phyloP scores from a whole-genome alignment of 495 filamentous ascomycete species.

The Penicillium ucsense region DNA sequence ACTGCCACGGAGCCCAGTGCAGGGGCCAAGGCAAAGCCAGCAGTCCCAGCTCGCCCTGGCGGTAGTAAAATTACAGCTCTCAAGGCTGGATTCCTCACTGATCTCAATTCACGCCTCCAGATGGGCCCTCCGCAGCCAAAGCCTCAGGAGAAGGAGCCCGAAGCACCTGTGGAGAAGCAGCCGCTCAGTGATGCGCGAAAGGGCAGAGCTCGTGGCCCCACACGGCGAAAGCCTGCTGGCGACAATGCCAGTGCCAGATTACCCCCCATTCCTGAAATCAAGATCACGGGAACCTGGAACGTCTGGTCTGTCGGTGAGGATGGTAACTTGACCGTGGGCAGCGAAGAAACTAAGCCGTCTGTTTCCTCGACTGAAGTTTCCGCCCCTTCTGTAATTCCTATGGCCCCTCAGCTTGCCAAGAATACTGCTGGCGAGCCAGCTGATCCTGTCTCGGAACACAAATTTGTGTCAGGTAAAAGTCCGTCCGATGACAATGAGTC shows the following conservation, averaged over 20 bases:
- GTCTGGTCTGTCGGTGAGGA: slow-evolving; percentile 42
- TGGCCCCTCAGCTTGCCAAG: slow-evolving; percentile 34
- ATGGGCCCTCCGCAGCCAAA: slow-evolving; percentile 71
- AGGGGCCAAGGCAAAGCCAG: slow-evolving; percentile 55
- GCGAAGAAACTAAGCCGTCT: slow-evolving; percentile 14
- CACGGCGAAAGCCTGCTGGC: slow-evolving; percentile 60
- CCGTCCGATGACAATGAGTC: background rate
- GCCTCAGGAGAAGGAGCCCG: slow-evolving; percentile 52
- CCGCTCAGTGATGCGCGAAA: slow-evolving; percentile 82
- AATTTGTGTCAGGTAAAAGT: slow-evolving; percentile 2
- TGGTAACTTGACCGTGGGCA: slow-evolving; percentile 33
- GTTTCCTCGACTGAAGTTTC: slow-evolving; percentile 7
- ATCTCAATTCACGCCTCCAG: slow-evolving; percentile 77
- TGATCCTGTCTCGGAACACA: slow-evolving; percentile 15
- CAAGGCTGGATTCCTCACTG: slow-evolving; percentile 81
- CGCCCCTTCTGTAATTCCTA: slow-evolving; percentile 13
- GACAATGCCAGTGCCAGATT: slow-evolving; percentile 19
- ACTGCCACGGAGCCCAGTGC: slow-evolving; percentile 23
- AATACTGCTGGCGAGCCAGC: slow-evolving; percentile 49
- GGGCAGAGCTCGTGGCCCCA: slow-evolving; percentile 78
- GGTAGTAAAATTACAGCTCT: slow-evolving; percentile 82
- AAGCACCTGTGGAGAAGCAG: slow-evolving; percentile 56
- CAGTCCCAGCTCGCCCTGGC: slow-evolving; percentile 68
- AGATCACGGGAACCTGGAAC: slow-evolving; percentile 39
- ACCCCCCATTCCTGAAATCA: slow-evolving; percentile 33